Conservation (phyloP, 805 yeast species). For the Henningerozyma blattae region DNA sequence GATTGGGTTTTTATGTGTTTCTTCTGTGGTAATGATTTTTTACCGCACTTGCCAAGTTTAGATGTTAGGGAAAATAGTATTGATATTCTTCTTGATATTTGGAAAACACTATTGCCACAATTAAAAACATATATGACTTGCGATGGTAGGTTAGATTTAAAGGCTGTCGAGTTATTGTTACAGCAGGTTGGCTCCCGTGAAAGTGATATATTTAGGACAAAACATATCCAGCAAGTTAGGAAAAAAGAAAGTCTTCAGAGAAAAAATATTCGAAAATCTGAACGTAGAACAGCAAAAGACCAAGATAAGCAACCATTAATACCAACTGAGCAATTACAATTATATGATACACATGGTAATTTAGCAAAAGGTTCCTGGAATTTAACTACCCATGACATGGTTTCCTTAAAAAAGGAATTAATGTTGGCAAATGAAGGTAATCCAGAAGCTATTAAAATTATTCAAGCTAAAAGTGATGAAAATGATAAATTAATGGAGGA, state of each 20-base stretch:
- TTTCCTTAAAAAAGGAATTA: slow-evolving; percentile 45
- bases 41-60: slow-evolving; percentile 89
- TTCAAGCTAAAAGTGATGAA: slow-evolving; percentile 31
- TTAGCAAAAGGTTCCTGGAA: slow-evolving; percentile 54
- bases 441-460: slow-evolving; percentile 51
- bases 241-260: slow-evolving; percentile 55
- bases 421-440: slow-evolving; percentile 65
- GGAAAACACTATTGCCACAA: slow-evolving; percentile 64
- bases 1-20: slow-evolving; percentile 99
- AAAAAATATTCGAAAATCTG: slow-evolving; percentile 33
- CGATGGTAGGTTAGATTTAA: slow-evolving; percentile 73
- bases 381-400: slow-evolving; percentile 59
- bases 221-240: slow-evolving; percentile 59
- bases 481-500: slow-evolving; percentile 16
- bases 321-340: slow-evolving; percentile 62
- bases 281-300: slow-evolving; percentile 51
- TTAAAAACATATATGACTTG: slow-evolving; percentile 74
- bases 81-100: slow-evolving; percentile 64
- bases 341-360: slow-evolving; percentile 67
- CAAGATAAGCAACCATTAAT: slow-evolving; percentile 63
- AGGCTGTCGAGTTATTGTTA: slow-evolving; percentile 64
- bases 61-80: slow-evolving; percentile 94
- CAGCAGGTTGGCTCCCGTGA: slow-evolving; percentile 58
- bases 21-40: slow-evolving; percentile 95
- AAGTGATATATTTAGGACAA: slow-evolving; percentile 58